Base-by-base conservation (phyloP, 441 rosid genomes). In the Eruca vesicaria region DNA sequence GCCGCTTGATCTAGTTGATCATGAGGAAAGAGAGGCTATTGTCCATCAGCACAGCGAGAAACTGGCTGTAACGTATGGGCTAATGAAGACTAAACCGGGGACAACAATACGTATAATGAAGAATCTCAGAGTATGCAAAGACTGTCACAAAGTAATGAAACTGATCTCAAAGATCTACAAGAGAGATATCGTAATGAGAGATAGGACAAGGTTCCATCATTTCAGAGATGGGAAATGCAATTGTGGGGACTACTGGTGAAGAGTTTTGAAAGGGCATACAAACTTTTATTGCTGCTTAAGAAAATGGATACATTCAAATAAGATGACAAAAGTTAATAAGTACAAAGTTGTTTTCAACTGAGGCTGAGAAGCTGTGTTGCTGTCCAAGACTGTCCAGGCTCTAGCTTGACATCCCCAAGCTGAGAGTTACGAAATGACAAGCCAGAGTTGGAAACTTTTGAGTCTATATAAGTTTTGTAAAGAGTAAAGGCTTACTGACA, bases 351-450 rank as follows among this genome's bases (percentile, higher is more conserved):
- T 64, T 68, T 69, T 86, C 77, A 92, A 84, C 19, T 70, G 80
- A 88, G 16, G 74, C 84, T 85, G 55, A 94, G 85, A 73, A 75
- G 86, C 79, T 91, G 99, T 80, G 81, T 90, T 45, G 95, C 97
- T 6, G 79, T 87, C 99, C 98, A 95, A 55, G 95, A 87, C 81
- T 89, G 85, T 45, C 86, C 71, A 1, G 99, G 96, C 78, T 89
- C 89, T 31, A 95, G 86, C 84, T 86, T 82, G 64, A 93, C 96
- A 58, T 74, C 82, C 59, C 90, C 92, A 73, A 93, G 90, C 99
- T 95, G 91, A 64, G 61, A 56, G 59, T 28, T 66, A 80, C 76
- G 3, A 67, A 45, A 35, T 14, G 50, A 20, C 21, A 76, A 50
- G 38, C 38, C 60, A 73, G 75, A 60, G 57, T 35, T 59, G 32